phyloP scores from a whole-genome alignment of 164 flowering plant genomes.

The Umbilicus rupestris region DNA sequence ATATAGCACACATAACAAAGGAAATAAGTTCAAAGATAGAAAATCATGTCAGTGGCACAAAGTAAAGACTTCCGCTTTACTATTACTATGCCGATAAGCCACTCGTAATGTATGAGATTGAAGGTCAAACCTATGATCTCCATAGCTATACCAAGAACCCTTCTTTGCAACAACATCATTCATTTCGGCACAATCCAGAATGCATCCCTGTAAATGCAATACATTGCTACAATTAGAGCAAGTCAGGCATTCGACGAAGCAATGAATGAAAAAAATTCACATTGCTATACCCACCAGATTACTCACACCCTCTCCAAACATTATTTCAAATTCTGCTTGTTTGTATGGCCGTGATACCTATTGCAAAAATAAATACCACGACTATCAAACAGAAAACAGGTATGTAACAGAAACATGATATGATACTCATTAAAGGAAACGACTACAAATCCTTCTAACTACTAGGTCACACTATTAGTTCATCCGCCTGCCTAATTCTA shows the following conservation, averaged over 20 bases:
- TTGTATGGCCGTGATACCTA: slow-evolving; percentile 98
- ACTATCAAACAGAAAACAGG: background rate
- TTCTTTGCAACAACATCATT: slow-evolving; percentile 70
- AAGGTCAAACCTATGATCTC: slow-evolving; percentile 67
- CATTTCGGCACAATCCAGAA: slow-evolving; percentile 91
- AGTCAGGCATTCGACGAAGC: background rate
- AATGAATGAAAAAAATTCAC: background rate
- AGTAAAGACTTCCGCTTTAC: background rate
- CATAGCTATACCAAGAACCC: slow-evolving; percentile 97
- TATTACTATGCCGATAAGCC: background rate
- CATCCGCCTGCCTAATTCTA: background rate
- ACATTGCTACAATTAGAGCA: slow-evolving; percentile 6
- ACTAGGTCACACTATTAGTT: background rate
- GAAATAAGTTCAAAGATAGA: background rate
- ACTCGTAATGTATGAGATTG: background rate
- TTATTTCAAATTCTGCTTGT: slow-evolving; percentile 93
- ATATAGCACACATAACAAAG: background rate
- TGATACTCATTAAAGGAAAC: background rate
- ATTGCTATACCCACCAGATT: slow-evolving; percentile 53
- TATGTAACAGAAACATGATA: background rate
- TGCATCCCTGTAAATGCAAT: slow-evolving; percentile 59
- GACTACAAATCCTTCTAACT: background rate
- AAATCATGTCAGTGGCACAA: background rate
- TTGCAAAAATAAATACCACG: slow-evolving; percentile 9
- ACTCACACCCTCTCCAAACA: slow-evolving; percentile 94